phyloP scores from a whole-genome alignment of 371 early-diverging fungal genomes.

The Catenaria anguillulae region DNA sequence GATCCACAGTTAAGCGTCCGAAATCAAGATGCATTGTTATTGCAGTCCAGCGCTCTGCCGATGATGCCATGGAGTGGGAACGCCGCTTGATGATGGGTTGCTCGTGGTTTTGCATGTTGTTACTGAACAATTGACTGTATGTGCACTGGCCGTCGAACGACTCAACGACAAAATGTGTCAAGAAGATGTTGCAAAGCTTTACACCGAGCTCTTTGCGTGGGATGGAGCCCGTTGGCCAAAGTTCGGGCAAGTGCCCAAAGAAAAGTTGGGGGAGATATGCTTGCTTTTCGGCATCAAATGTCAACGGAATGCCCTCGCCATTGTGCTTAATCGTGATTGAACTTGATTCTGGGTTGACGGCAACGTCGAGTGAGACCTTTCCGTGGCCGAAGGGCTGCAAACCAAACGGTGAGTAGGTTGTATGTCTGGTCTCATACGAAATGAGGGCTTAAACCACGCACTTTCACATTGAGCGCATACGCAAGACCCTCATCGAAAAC shows the following conservation, averaged over 20 bases:
- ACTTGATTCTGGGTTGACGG: constrained; percentile 66
- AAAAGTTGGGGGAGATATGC: constrained; percentile 98
- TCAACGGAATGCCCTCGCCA: constrained; percentile 96
- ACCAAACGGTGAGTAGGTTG: too few relatives aligned
- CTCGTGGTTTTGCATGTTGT: constrained; percentile 72
- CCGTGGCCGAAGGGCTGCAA: too few relatives aligned
- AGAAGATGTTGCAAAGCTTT: constrained; percentile 98
- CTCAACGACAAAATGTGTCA: constrained; percentile 92
- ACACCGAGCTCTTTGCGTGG: constrained; percentile 99
- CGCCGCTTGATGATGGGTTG: constrained; percentile 56
- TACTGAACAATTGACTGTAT: constrained; percentile 69
- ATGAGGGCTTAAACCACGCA: too few relatives aligned
- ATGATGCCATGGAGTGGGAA: too few relatives aligned
- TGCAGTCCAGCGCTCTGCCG: constrained; percentile 71
- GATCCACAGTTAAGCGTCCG: constrained; percentile 75
- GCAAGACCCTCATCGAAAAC: too few relatives aligned
- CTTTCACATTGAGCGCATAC: too few relatives aligned
- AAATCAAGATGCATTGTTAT: constrained; percentile 98
- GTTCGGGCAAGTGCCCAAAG: constrained; percentile 98
- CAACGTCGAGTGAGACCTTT: constrained; percentile 88
- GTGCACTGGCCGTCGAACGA: constrained; percentile 73
- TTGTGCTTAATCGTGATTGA: constrained; percentile 89
- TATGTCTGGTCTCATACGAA: too few relatives aligned
- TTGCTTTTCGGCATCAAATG: constrained; percentile 87
- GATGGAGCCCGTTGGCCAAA: constrained; percentile 94